Conservation (phyloP, 768 basidiomycete species). For the Psilocybe cubensis region DNA sequence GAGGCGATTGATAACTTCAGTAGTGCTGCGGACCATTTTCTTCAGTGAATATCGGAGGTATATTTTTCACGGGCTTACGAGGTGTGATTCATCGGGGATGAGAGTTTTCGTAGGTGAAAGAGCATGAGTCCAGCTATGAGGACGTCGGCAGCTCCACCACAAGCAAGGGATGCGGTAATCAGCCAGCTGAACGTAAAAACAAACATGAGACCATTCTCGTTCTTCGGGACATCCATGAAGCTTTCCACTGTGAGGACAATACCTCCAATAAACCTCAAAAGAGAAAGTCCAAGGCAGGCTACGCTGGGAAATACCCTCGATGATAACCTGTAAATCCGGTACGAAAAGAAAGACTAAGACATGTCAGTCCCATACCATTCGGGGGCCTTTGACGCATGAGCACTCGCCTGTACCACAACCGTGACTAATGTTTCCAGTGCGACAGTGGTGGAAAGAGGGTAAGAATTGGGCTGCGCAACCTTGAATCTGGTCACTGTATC, state of each 20-base stretch:
- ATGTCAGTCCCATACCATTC: background rate
- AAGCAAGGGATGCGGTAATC: slow-evolving; percentile 15
- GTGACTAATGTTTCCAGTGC: slow-evolving; percentile 14
- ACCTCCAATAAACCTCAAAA: slow-evolving; percentile 17
- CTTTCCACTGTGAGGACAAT: slow-evolving; percentile 5
- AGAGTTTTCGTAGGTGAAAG: slow-evolving; percentile 8
- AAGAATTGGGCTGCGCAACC: slow-evolving; percentile 11
- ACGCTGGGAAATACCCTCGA: background rate
- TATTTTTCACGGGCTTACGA: slow-evolving; percentile 2
- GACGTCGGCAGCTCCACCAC: slow-evolving; percentile 15
- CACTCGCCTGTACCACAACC: slow-evolving; percentile 11
- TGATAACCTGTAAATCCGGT: slow-evolving; percentile 15
- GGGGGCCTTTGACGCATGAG: background rate
- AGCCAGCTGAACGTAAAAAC: slow-evolving; percentile 16
- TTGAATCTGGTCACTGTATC: slow-evolving; percentile 11
- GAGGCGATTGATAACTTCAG: slow-evolving; percentile 16
- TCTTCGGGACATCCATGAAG: slow-evolving; percentile 16
- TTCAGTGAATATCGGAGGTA: background rate
- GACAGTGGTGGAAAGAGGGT: slow-evolving; percentile 11
- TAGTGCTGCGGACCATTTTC: slow-evolving; percentile 4
- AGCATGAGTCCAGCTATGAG: slow-evolving; percentile 15
- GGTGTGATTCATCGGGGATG: slow-evolving; percentile 9
- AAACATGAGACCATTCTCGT: slow-evolving; percentile 13
- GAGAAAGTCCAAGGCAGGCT: slow-evolving; percentile 7
- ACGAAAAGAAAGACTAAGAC: slow-evolving; percentile 12